Conservation (phyloP, 1,139 yeast genomes). For the Nakaseomyces nivariensis region DNA sequence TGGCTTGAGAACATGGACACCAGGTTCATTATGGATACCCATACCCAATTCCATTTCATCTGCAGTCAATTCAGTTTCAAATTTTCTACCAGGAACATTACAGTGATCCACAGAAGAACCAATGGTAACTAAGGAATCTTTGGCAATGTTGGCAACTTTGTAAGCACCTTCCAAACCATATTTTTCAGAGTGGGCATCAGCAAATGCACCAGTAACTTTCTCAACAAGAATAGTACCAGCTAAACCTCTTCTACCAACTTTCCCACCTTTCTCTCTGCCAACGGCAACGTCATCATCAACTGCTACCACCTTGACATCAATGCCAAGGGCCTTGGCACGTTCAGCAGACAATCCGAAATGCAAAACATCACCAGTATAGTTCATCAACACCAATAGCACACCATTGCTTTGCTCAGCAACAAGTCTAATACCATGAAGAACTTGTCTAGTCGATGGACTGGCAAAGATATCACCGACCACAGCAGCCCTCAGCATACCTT, state of each 20-base stretch:
- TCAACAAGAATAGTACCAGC: conserved; percentile 87
- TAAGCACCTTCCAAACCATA: conserved; percentile 43
- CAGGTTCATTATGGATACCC: conserved; percentile 96
- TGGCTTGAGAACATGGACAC: conserved; percentile 59
- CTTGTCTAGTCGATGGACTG: conserved; percentile 84
- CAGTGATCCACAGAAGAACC: conserved; percentile 89
- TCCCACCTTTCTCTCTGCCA: conserved; percentile 73
- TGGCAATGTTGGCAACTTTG: conserved; percentile 50
- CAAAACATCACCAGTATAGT: conserved; percentile 87
- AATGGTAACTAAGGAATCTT: conserved; percentile 64
- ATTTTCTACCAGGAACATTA: conserved; percentile 70
- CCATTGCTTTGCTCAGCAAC: conserved; percentile 45
- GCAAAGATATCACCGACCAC: conserved; percentile 87
- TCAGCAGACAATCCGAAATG: conserved; percentile 91
- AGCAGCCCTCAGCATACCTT: conserved; percentile 73
- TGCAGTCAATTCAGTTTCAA: conserved; percentile 44
- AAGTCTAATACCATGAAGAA: conserved; percentile 50
- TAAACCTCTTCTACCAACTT: conserved; percentile 88
- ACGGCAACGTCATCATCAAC: conserved; percentile 93
- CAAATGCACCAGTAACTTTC: conserved; percentile 73
- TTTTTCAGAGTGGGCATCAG: conserved; percentile 37
- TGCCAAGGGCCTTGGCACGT: conserved; percentile 70
- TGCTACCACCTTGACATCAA: conserved; percentile 57
- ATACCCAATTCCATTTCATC: conserved; percentile 81
- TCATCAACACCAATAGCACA: conserved; percentile 68